These are phyloP conservation scores for Angomonas ambiguus DNA, from an alignment of 208 protist species.

Conservation along the genomic window DNA sequence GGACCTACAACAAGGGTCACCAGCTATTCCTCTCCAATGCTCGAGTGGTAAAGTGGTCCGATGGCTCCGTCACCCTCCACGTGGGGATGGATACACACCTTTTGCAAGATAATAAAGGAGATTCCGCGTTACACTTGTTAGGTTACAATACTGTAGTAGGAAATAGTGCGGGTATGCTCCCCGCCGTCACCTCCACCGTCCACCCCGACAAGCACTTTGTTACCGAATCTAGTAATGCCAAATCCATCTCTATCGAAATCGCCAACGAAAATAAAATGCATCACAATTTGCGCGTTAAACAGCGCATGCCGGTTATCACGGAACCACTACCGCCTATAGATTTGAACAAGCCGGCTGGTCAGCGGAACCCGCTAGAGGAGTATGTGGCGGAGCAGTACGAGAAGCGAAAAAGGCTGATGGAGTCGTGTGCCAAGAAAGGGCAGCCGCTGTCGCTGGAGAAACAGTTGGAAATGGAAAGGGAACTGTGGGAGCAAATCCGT, in stretches of 20 bases:
- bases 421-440: slow-evolving; percentile 58
- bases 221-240: slow-evolving; percentile 46
- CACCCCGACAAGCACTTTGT: slow-evolving; percentile 56
- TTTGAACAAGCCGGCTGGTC: slow-evolving; percentile 48
- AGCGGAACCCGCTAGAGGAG: slow-evolving; percentile 53
- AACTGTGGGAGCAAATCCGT: slow-evolving; percentile 55
- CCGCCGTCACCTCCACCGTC: slow-evolving; percentile 43
- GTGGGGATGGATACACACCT: slow-evolving; percentile 67
- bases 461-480: slow-evolving; percentile 72
- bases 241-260: slow-evolving; percentile 70
- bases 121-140: slow-evolving; percentile 54
- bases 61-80: slow-evolving; percentile 76
- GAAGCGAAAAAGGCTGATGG: slow-evolving; percentile 59
- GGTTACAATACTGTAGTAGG: slow-evolving; percentile 30
- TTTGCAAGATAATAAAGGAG: slow-evolving; percentile 46
- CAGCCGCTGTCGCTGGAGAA: slow-evolving; percentile 75
- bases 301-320: slow-evolving; percentile 34
- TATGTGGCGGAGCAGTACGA: slow-evolving; percentile 79
- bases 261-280: slow-evolving; percentile 50
- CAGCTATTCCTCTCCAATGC: slow-evolving; percentile 69
- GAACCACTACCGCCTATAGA: slow-evolving; percentile 54
- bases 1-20: slow-evolving; percentile 34
- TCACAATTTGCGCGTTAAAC: slow-evolving; percentile 24
- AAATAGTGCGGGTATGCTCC: slow-evolving; percentile 41
- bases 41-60: slow-evolving; percentile 80